Base-by-base conservation (phyloP, 2,329 filamentous ascomycete genomes). In the Aspergillus thermomutatus region DNA sequence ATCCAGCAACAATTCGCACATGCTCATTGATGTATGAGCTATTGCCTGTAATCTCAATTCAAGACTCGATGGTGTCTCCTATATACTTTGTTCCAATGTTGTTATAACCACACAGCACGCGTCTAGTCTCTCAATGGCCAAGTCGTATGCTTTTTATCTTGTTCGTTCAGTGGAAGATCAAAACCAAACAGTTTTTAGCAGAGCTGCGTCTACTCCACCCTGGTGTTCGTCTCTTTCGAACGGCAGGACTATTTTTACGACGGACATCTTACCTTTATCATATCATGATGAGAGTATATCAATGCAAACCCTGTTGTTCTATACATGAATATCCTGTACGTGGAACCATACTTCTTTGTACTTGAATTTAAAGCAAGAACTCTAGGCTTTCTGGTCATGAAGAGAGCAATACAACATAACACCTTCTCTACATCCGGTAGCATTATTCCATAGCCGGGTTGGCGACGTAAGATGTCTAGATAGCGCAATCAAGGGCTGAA, bases 141-240 rank as follows among this genome's bases (percentile, higher is more conserved):
- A 66, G 31, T 31, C 28, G 40, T 71, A 68, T 76, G 72, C 67
- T 72, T 72, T 71, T 73, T 73, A 71, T 66, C 67, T 69, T 65
- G 69, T 72, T 75, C 73, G 72, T 74, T 75, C 72, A 69, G 75
- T 78, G 76, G 76, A 67, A 78, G 72, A 78, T 70, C 72, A 74
- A 78, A 75, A 71, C 72, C 69, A 72, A 72, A 71, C 75, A 74
- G 75, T 75, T 77, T 77, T 76, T 77, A 78, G 76, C 76, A 78
- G 75, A 67, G 69, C 75, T 74, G 75, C 76, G 76, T 78, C 75
- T 77, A 76, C 75, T 78, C 76, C 76, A 78, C 76, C 76, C 76
- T 77, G 72, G 72, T 74, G 71, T 71, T 75, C 67, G 66, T 57
- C 55, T 67, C 57, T 37, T 64, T 76, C 65, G 73, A 69, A 69